These are phyloP conservation scores for Didymella segeticola DNA, from an alignment of 2,329 filamentous ascomycete species.

Conservation along the genomic window DNA sequence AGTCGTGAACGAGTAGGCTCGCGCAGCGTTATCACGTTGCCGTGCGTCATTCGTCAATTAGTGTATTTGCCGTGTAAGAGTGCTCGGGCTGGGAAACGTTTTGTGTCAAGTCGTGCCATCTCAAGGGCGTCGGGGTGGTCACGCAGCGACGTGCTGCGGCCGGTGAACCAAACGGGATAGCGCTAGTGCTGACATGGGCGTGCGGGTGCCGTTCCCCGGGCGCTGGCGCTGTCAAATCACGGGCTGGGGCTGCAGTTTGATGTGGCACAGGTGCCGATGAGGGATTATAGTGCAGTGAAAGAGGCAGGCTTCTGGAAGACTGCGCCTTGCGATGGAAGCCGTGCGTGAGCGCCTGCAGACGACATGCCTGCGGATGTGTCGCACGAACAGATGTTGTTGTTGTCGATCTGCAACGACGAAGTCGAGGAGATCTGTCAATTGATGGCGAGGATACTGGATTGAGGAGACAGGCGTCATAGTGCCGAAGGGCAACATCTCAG, in stretches of 20 bases:
- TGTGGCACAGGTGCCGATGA: constrained; percentile 10
- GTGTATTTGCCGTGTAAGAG: constrained; percentile 16
- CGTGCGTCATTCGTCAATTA: constrained; percentile 16
- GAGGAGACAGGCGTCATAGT: constrained; percentile 1
- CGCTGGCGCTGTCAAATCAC: constrained; percentile 5
- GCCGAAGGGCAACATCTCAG: constrained; percentile 3
- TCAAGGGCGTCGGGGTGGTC: constrained; percentile 15
- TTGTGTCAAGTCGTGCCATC: too few species aligned
- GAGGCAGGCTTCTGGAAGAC: constrained; percentile 27
- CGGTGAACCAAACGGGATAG: constrained; percentile 13
- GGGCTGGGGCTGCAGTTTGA: not conserved
- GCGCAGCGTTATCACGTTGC: constrained; percentile 16
- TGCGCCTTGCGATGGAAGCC: constrained; percentile 8
- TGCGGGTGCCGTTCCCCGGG: constrained; percentile 13
- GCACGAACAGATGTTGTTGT: constrained; percentile 6
- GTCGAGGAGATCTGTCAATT: not conserved
- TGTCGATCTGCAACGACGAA: not conserved
- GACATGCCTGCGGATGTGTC: constrained; percentile 11
- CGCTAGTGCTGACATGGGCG: constrained; percentile 6
- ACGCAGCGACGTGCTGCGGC: constrained; percentile 14
- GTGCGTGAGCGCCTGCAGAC: constrained; percentile 3
- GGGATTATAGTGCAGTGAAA: constrained; percentile 11
- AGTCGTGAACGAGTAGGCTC: constrained; percentile 14
- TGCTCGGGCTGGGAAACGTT: constrained; percentile 9
- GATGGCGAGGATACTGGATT: not conserved